Conservation (phyloP, 2,329 filamentous ascomycete genomes). For the Pseudocercospora macadamiae region DNA sequence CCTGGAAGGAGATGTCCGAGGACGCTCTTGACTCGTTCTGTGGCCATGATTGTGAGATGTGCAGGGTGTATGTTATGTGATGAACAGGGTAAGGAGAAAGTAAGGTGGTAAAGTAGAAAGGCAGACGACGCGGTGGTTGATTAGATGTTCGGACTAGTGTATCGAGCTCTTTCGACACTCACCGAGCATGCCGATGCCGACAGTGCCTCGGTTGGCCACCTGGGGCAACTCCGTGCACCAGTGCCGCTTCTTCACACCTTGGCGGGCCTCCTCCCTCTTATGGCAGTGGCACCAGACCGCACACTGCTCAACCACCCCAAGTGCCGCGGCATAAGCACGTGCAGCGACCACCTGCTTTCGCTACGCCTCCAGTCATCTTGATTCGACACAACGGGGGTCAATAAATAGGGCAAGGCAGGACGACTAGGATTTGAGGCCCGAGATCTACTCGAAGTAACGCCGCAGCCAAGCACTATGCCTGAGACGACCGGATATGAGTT, state of each 20-base stretch:
- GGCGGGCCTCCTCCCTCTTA: too few relatives aligned
- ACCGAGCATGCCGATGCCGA: not conserved
- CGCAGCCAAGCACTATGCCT: not conserved
- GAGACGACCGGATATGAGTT: slow-evolving; percentile 12
- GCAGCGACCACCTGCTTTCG: not conserved
- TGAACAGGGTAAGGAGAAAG: slow-evolving; percentile 4
- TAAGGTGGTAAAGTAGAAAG: slow-evolving; percentile 3
- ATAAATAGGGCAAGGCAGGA: too few relatives aligned
- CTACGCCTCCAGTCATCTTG: not conserved
- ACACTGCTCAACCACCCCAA: not conserved
- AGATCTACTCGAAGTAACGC: not conserved
- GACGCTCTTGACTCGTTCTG: slow-evolving; percentile 83
- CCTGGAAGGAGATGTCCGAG: slow-evolving; percentile 79
- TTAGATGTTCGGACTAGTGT: not conserved
- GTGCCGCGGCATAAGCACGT: slow-evolving; percentile 1
- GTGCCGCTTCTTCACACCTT: too few relatives aligned
- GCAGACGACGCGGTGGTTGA: slow-evolving; percentile 1
- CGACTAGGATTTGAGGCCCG: not conserved
- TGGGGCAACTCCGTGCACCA: too few relatives aligned
- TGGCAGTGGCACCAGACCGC: not conserved
- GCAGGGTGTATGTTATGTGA: not conserved
- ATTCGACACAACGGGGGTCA: not conserved
- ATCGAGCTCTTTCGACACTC: not conserved
- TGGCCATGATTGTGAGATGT: slow-evolving; percentile 66
- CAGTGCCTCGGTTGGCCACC: slow-evolving; percentile 4